Base-by-base conservation (phyloP, 2,329 filamentous ascomycete genomes). In the Rhytidhysteron rufulum region DNA sequence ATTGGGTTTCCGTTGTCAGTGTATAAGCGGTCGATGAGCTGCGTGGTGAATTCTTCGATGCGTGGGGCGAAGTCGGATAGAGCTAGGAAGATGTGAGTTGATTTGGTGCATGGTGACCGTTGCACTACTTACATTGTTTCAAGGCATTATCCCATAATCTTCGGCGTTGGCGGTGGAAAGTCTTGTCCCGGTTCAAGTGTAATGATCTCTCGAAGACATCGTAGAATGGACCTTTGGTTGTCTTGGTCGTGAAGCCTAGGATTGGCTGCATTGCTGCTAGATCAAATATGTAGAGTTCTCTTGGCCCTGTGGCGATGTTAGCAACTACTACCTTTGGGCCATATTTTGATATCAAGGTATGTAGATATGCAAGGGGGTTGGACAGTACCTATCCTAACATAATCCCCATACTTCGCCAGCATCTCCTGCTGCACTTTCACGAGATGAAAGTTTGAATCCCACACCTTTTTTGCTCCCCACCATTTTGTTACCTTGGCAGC, bases 1-100 rank as follows among this genome's bases (percentile, higher is more conserved):
- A 74, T 43, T 1, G 58, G 47, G 40, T 54, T 36, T 7, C 54
- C 50, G 39, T 58, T 43, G n/a, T n/a, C n/a, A n/a, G n/a, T n/a
- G n/a, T n/a, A n/a, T n/a, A n/a, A n/a, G n/a, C n/a, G n/a, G n/a
- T n/a, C 17, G 17, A 36, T 11, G 5, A 36, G 34, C 20, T 36
- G 9, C 15, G 21, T 18, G 9, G 19, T 18, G 17, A 13, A 36
- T 15, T 24, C 11, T n/a, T 22, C 13, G 11, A 36, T 21, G 3
- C 34, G 34, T 3, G 34, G 34, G n/a, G 21, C 34, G 17, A 22
- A 36, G 17, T 22, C 19, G 17, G 18, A 21, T n/a, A 36, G 34
- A 13, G 34, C 16, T 18, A 22, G 21, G 5, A 18, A 22, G 34
- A 11, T 18, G 13, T 33, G 11, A 33, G 31, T 16, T 7, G 9